phyloP scores from a whole-genome alignment of 805 yeast species.

The Spathaspora gorwiae region DNA sequence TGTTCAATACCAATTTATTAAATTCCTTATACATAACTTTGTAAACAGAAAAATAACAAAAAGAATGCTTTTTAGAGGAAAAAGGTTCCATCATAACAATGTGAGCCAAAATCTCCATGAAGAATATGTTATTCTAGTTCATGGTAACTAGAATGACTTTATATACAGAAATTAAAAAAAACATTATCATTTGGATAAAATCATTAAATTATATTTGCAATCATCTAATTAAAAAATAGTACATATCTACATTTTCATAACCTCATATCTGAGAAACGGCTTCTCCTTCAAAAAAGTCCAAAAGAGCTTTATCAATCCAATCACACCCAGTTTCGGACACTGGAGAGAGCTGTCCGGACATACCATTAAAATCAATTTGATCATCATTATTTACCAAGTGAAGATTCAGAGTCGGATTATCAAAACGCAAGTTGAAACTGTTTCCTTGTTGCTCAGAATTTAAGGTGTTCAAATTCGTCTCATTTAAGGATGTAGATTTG shows the following conservation, averaged over 20 bases:
- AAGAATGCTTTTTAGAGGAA: no score
- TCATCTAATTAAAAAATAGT: no score
- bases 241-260: not conserved
- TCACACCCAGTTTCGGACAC: constrained; percentile 51
- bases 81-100: no score
- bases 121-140: no score
- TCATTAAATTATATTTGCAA: no score
- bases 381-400: constrained; percentile 1
- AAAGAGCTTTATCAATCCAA: constrained; percentile 45
- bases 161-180: no score
- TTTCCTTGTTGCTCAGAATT: not conserved
- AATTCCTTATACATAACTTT: no score
- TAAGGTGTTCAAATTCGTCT: not conserved
- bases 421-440: not conserved
- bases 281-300: constrained; percentile 10
- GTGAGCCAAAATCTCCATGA: no score
- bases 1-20: no score
- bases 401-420: not conserved
- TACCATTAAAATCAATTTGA: constrained; percentile 6
- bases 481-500: not conserved
- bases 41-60: no score
- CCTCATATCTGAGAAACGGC: not conserved
- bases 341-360: constrained; percentile 8
- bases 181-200: no score
- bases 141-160: no score